Evolutionary conservation across 371 early-diverging fungal species (phyloP), one percentile per base, ranked within the genome.

Genomic region (Thermomucor indicae-seudaticae): DNA sequence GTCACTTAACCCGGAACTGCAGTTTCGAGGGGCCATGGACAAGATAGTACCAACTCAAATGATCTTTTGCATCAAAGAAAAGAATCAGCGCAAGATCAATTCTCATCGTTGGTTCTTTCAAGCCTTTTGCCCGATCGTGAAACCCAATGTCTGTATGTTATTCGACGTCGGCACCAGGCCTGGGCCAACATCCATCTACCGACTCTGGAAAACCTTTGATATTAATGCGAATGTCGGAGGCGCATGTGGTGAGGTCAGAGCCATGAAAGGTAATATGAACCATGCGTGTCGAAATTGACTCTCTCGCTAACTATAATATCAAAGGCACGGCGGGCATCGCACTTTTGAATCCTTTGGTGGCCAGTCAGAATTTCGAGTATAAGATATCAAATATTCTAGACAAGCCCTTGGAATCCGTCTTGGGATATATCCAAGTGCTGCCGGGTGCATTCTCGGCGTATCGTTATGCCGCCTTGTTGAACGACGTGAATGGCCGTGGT

Each of bases 71-170:
- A 70, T 96, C 30, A 95, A 95, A 68, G 92, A 92, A 68, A 87
- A 89, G 65, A 91, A 89, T 57, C 81, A 79, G 47, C 85, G 89
- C 48, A 89, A 93, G 73, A 90, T 96, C 76, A 95, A 96, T 68
- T 92, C 93, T 6, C 96, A 96, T 60, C 85, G 93, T n/a, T 96
- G 96, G 96, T 93, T 94, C 77, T 95, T 96, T 64, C 92, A 93
- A 60, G 94, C 95, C 10, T 86, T 96, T 57, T 85, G 93, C 29
- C 81, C 83, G n/a, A 55, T 91, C 29, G 50, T 96, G 47, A 75
- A 85, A 32, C 96, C 96, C 10, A 86, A 90, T 37, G 83, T 95
- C 14, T 91, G 91, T 64, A 83, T 95, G 35, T 76, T 95, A 11
- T 74, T 96, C 47, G 96, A 96, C 62, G 95, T 95, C 23, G 96